Evolutionary conservation across 2,329 filamentous ascomycete species (phyloP).

Genomic region (Rachicladosporium sp.): DNA sequence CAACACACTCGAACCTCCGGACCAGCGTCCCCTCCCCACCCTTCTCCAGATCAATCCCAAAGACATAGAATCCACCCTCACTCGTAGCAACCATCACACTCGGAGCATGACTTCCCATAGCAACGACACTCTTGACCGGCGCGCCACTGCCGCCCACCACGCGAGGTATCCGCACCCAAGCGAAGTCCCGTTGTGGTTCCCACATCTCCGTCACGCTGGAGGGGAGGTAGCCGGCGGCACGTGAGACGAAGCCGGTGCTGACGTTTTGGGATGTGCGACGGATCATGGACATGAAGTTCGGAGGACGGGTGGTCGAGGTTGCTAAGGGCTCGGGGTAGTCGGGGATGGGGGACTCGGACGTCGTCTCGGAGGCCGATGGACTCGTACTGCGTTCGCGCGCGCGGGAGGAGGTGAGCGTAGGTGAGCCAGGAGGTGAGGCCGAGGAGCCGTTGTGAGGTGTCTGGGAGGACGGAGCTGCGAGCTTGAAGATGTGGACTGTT

Average conservation of each 20-base stretch:
- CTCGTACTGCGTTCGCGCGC: conserved; percentile 29
- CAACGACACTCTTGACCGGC: conserved; percentile 79
- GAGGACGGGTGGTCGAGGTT: conserved; percentile 25
- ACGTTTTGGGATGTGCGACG: conserved; percentile 92
- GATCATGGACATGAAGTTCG: conserved; percentile 79
- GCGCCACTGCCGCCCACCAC: conserved; percentile 22
- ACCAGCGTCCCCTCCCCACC: conserved; percentile 85
- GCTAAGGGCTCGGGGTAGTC: conserved; percentile 28
- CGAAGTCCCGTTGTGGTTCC: conserved; percentile 91
- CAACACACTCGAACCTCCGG: conserved; percentile 80
- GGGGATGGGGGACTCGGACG: conserved; percentile 20
- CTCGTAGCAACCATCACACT: conserved; percentile 98
- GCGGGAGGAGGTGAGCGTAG: conserved; percentile 11
- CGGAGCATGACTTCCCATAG: conserved; percentile 86
- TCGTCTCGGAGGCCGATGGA: conserved; percentile 17
- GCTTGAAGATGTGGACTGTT: conserved; percentile 90
- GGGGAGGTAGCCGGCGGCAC: conserved; percentile 82
- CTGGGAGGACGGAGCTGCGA: conserved; percentile 38
- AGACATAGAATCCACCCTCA: conserved; percentile 89
- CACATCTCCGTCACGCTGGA: conserved; percentile 94
- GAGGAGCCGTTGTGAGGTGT: conserved; percentile 11
- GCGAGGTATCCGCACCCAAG: conserved; percentile 86
- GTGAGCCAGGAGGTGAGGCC: conserved; percentile 18
- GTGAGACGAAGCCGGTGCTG: conserved; percentile 74
- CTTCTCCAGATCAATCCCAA: conserved; percentile 86